A percentile compares a stretch with the other conserved stretches of the same genome.
These are phyloP conservation scores for Sesbania bispinosa DNA, from an alignment of 306 rosid genomes.

Conservation along the genomic window DNA sequence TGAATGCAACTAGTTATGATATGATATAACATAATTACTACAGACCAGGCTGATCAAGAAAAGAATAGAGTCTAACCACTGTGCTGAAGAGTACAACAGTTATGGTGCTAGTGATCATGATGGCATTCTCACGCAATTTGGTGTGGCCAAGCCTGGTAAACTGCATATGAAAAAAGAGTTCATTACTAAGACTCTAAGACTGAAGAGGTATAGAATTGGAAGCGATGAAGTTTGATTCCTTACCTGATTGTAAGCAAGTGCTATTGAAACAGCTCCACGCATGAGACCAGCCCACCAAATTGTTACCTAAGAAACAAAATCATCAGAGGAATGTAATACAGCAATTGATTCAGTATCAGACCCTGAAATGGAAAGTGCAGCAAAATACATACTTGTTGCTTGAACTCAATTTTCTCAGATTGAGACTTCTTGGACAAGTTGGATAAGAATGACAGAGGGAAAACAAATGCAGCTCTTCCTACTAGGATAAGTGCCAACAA, in stretches of 20 bases:
- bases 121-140: constrained; percentile 63
- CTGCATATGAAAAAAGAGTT: constrained; percentile 43
- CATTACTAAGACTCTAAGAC: background rate
- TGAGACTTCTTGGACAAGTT: constrained; percentile 75
- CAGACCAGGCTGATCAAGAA: background rate
- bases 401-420: constrained; percentile 55
- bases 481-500: constrained; percentile 73
- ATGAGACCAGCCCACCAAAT: constrained; percentile 99
- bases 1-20: no score
- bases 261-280: constrained; percentile 99
- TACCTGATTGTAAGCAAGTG: constrained; percentile 96
- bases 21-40: constrained; percentile 4
- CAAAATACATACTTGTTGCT: constrained; percentile 77
- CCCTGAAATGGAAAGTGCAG: background rate
- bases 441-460: constrained; percentile 79
- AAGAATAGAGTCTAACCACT: constrained; percentile 55
- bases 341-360: background rate
- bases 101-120: constrained; percentile 97
- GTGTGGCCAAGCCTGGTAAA: constrained; percentile 78
- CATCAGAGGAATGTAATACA: background rate
- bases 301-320: constrained; percentile 57
- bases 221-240: constrained; percentile 19
- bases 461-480: constrained; percentile 97
- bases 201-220: constrained; percentile 3
- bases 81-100: constrained; percentile 96